Base-by-base conservation (phyloP, 352 stramenopile species). In the Phytophthora macrochlamydospora region DNA sequence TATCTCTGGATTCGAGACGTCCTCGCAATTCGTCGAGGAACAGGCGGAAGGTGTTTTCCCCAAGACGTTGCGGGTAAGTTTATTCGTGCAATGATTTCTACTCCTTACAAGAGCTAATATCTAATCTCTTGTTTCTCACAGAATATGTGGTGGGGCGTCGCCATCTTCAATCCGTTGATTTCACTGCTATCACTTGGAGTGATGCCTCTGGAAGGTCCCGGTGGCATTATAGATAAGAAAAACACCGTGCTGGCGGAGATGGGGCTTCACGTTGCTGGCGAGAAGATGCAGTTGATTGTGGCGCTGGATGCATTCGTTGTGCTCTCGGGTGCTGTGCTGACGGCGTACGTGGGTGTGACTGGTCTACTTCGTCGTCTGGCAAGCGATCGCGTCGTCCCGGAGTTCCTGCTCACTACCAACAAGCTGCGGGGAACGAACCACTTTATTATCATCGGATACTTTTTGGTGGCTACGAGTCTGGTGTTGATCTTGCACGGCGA, bases 141-240 rank as follows among this genome's bases (percentile, higher is more conserved):
- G 80, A 97, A 97, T 63, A 98, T 98, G 93, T 98, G 93, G 93
- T 93, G 89, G 79, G 91, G 89, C 50, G 95, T 98, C 4, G 83
- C 93, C 33, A 85, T 98, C 51, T 98, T 98, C 76, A 98, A 98
- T 57, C 94, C 95, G 54, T 65, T 98, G 55, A 91, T 98, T 58
- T 94, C 92, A 44, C 68, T 98, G 50, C 78, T 98, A 40, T 93
- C 87, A 18, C 85, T 98, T 37, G 86, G 89, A 46, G 91, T 98
- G 38, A 69, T 98, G 50, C 91, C 90, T 5, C 76, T 98, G 3
- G 59, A 86, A 33, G 86, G 86, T 0, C 77, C 84, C 0, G 73
- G 80, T 46, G 89, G 85, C 29, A 95, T 96, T 56, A 79, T 92
- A 18, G 71, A 78, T 54, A 84, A 93, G 73, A 95, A 95, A 73